These are phyloP conservation scores for Tolypocladium amazonense DNA, from an alignment of 2,329 filamentous ascomycete genomes.

Conservation along the genomic window DNA sequence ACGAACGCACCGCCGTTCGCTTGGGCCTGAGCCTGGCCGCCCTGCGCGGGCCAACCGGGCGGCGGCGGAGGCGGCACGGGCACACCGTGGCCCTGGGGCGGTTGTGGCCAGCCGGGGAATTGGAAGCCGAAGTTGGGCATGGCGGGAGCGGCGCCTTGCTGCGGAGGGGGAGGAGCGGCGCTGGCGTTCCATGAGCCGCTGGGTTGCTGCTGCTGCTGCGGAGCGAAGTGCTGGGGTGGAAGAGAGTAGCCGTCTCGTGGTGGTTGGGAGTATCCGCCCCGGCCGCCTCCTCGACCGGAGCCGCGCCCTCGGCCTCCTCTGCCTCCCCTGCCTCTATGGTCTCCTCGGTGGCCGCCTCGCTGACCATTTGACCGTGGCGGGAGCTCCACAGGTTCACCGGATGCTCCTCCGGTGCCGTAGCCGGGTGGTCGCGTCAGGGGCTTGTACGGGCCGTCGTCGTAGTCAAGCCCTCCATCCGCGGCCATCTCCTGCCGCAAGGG, in stretches of 20 bases:
- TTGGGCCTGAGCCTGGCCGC: conserved; percentile 17
- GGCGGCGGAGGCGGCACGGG: conserved; percentile 29
- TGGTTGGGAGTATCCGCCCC: conserved; percentile 17
- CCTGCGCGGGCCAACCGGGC: conserved; percentile 19
- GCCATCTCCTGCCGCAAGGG: conserved; percentile 28
- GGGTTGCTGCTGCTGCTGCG: conserved; percentile 6
- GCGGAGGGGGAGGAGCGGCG: background rate
- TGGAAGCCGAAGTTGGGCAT: conserved; percentile 31
- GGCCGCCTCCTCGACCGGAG: conserved; percentile 27
- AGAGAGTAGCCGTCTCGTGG: conserved; percentile 31
- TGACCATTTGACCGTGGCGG: conserved; percentile 17
- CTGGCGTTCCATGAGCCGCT: conserved; percentile 7
- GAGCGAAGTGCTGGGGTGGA: conserved; percentile 15
- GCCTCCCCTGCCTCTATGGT: conserved; percentile 36
- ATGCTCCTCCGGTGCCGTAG: conserved; percentile 39
- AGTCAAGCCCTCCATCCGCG: conserved; percentile 42
- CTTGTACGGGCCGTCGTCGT: conserved; percentile 61
- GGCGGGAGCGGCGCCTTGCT: conserved; percentile 10
- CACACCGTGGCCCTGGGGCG: conserved; percentile 13
- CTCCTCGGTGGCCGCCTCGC: conserved; percentile 32
- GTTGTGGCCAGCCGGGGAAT: conserved; percentile 30
- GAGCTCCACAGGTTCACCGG: conserved; percentile 27
- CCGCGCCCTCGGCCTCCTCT: conserved; percentile 30
- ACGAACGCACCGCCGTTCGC: conserved; percentile 34
- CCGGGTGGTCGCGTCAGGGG: conserved; percentile 59